Conservation (phyloP, 164 flowering plant genomes). For the Buxus sempervirens region DNA sequence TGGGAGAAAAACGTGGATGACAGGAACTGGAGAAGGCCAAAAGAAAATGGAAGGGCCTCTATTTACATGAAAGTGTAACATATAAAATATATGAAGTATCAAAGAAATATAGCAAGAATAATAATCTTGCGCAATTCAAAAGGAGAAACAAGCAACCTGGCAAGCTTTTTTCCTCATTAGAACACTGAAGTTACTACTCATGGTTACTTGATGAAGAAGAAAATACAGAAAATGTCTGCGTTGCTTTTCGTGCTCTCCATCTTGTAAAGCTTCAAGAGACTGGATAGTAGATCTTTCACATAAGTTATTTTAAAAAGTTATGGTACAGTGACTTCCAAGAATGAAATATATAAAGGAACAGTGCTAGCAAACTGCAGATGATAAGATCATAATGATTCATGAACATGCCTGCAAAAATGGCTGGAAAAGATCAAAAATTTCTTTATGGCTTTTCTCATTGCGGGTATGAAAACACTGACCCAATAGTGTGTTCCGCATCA, state of each 20-base stretch:
- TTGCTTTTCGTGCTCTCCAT: conserved; percentile 92
- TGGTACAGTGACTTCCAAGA: background rate
- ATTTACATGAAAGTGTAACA: background rate
- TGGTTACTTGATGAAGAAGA: conserved; percentile 89
- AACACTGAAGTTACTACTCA: conserved; percentile 86
- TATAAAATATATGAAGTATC: background rate
- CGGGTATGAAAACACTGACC: conserved; percentile 96
- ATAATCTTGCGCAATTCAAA: conserved; percentile 3
- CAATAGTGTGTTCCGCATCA: conserved; percentile 84
- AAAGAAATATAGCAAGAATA: background rate
- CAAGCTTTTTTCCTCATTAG: conserved; percentile 78
- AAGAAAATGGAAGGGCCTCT: conserved; percentile 1
- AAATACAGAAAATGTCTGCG: conserved; percentile 84
- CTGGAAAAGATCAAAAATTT: conserved; percentile 91
- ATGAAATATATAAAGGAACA: background rate
- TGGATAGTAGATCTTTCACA: conserved; percentile 22
- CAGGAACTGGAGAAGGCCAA: background rate
- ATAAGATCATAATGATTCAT: conserved; percentile 13
- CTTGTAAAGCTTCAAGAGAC: conserved; percentile 98
- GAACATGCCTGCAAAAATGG: conserved; percentile 88
- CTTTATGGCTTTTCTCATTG: conserved; percentile 93
- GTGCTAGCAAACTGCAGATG: conserved; percentile 4
- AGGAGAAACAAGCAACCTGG: conserved; percentile 54
- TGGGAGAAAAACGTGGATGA: background rate
- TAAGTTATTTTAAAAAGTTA: conserved; percentile 9